Evolutionary conservation across 2,329 filamentous ascomycete species (phyloP), one percentile per base, ranked within the genome.

Genomic region (Alternaria infectoria): DNA sequence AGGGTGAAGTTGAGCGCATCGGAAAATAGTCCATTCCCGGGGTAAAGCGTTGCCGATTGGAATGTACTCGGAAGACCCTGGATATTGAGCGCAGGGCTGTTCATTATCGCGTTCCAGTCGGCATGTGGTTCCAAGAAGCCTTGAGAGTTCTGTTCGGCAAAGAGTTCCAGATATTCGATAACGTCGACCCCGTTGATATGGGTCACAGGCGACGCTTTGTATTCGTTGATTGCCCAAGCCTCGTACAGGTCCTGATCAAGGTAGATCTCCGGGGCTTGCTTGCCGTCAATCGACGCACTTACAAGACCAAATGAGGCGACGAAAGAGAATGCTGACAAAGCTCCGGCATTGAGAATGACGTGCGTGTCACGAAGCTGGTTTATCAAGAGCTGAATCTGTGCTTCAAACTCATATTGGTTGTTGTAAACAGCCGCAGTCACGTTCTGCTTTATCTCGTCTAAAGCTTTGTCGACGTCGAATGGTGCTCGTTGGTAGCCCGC

Each of bases 91-190:
- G 65, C 54, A 6, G 75, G 74, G 10, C 21, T 69, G 3, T 49
- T 47, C 62, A 78, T 69, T 12, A 78, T 62, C 7, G 76, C 59
- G 56, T 83, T 83, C 79, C 79, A 84, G 25, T 83, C 82, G 2
- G 80, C 79, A 57, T 84, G 75, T 2, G 74, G 73, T 50, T 84
- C 82, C 6, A 82, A 56, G 19, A 64, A 74, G 5, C 81, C 81
- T 9, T 67, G 43, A 0, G 79, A 72, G 44, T 83, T 80, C 1
- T 72, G 58, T 2, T 52, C 51, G 6, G 72, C 74, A 54, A 71
- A 68, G 26, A 59, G 40, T 5, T 69, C 72, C 8, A 78, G 55
- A 32, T 61, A 77, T 9, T 74, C 69, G 3, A 69, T 45, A 0
- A 59, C 67, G n/a, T 76, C 70, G 26, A 67, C 59, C 11, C 65